These are phyloP conservation scores for Penicillium verrucosum DNA, from an alignment of 2,329 filamentous ascomycete genomes.

Conservation along the genomic window DNA sequence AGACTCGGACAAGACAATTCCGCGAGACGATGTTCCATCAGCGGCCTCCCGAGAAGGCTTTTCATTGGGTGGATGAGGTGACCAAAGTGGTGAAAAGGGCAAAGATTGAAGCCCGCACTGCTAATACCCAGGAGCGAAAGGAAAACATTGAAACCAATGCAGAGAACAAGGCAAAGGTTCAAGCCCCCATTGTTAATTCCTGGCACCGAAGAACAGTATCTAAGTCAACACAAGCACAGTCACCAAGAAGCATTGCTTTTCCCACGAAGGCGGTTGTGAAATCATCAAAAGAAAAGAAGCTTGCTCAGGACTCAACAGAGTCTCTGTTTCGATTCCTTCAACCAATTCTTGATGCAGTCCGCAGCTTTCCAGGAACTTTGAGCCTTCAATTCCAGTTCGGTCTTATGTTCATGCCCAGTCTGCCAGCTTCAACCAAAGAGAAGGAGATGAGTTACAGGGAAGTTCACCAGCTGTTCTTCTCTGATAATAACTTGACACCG, in stretches of 20 bases:
- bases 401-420: slow-evolving; percentile 30
- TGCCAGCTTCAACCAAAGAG: slow-evolving; percentile 20
- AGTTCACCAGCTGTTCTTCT: slow-evolving; percentile 35
- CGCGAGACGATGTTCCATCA: slow-evolving; percentile 4
- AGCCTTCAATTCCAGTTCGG: slow-evolving; percentile 39
- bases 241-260: not conserved
- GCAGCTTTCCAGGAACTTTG: slow-evolving; percentile 35
- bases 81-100: not conserved
- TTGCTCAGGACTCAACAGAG: not conserved
- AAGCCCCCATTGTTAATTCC: not conserved
- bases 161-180: not conserved
- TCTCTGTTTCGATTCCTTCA: slow-evolving; percentile 30
- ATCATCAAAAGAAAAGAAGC: not conserved
- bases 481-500: slow-evolving; percentile 23
- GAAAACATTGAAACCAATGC: not conserved
- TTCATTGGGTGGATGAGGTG: not conserved
- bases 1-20: not conserved
- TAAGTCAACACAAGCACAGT: not conserved
- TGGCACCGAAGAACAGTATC: not conserved
- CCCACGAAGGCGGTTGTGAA: not conserved
- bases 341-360: slow-evolving; percentile 33
- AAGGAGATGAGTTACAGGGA: slow-evolving; percentile 11
- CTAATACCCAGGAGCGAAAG: not conserved
- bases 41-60: not conserved
- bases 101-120: not conserved